Evolutionary conservation across 1,139 yeast species (phyloP), one percentile per base, ranked within the genome.

Genomic region (Trichomonascaceae sp.): DNA sequence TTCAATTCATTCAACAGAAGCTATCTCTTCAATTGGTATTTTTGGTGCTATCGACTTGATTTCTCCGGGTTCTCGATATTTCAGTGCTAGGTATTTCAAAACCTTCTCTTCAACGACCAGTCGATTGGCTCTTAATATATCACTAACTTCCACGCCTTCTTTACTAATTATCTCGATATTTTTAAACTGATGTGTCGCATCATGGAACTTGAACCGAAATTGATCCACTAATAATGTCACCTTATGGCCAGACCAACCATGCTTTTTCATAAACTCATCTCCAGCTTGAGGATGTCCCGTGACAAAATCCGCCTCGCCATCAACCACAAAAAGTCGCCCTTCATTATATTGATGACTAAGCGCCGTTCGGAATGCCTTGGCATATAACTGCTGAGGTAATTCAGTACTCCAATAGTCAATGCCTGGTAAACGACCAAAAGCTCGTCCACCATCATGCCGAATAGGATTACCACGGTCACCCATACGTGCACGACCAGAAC

Each of bases 381-480:
- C 74, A 71, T 91, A 93, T 19, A 87, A 77, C 67, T 88, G 85
- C 30, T 70, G 68, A 19, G 96, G 96, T 61, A 95, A 77, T n/a
- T 79, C 82, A 3, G 97, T 87, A 43, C 91, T 80, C 80, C 87
- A 85, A 70, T 89, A 95, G 67, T 88, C 95, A 49, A 96, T 96
- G 15, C 96, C 97, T 56, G 80, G 80, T 39, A 69, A 69, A 67
- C 95, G 84, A 22, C 95, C 97, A 66, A 87, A 83, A 0, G 98
- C 98, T 61, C 87, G 80, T 50, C 93, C 91, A 66, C 96, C 96
- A 66, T 87, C 90, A 66, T 83, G 84, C 73, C 96, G 82, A 54
- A 84, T 87, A 47, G 99, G 99, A 20, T 96, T 88, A 64, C 93
- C 93, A 57, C 89, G 90, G 72, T 90, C 97, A 74, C 99, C 99